These are phyloP conservation scores for Dendrobium chrysotoxum DNA, from an alignment of 106 monocot species.

Conservation along the genomic window DNA sequence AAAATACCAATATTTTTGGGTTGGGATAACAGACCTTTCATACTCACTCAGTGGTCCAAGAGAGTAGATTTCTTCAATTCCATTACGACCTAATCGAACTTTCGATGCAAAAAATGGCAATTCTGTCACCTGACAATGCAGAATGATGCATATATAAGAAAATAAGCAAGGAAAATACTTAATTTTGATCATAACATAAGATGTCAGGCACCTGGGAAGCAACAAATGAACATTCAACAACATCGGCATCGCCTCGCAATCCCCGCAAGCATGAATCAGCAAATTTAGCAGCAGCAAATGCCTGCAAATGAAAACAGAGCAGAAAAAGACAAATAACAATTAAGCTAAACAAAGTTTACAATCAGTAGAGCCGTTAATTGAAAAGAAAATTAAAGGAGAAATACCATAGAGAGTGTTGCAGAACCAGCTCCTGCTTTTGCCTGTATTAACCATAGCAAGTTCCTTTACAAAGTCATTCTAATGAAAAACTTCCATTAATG, in stretches of 20 bases:
- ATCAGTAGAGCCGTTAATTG: not conserved
- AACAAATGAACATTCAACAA: constrained; percentile 82
- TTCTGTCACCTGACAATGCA: constrained; percentile 45
- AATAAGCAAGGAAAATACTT: not conserved
- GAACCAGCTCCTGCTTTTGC: constrained; percentile 91
- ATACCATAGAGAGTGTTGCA: constrained; percentile 79
- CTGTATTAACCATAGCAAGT: constrained; percentile 18
- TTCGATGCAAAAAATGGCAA: constrained; percentile 90
- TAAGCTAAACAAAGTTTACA: not conserved
- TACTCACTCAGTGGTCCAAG: constrained; percentile 72
- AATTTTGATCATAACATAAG: not conserved
- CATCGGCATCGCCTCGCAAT: constrained; percentile 67
- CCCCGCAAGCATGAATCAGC: constrained; percentile 80
- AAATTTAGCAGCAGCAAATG: constrained; percentile 89
- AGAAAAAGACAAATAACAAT: not conserved
- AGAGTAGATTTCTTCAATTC: constrained; percentile 68
- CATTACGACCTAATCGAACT: constrained; percentile 65
- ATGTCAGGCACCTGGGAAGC: constrained; percentile 44
- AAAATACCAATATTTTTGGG: not conserved
- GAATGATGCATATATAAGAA: not conserved
- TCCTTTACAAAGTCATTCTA: not conserved
- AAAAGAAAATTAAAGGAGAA: constrained; percentile 1
- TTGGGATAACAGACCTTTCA: constrained; percentile 19
- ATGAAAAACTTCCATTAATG: not conserved
- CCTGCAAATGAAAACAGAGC: constrained; percentile 27